Evolutionary conservation across 148 eudicot genomes (phyloP), one percentile per base, ranked within the genome.

Genomic region (Salicornia ramosissima): DNA sequence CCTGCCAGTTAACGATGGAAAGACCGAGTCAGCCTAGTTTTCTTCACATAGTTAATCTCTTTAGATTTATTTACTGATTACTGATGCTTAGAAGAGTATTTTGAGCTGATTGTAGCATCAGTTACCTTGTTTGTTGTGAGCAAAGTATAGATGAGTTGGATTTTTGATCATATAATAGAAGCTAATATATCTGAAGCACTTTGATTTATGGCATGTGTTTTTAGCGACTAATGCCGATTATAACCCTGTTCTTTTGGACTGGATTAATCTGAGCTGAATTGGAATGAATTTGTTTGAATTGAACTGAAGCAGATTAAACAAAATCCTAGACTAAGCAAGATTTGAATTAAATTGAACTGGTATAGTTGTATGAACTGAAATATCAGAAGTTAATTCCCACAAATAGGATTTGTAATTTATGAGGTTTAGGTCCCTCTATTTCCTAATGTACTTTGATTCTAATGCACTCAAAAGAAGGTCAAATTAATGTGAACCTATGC

Each of bases 1-100:
- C 76, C 84, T 88, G 67, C 95, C 94, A 46, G 31, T 59, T 24
- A 68, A 65, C 6, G 88, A 73, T 28, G 84, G 82, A 77, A 83
- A 86, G 78, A 76, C 78, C 31, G 80, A 71, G 71, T 80, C 84
- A 34, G 75, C 83, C 12, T 82, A 82, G 80, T 71, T 49, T 73
- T 34, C 46, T 59, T 71, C 7, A 42, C 56, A 36, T 46, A 51
- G 10, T 60, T 61, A 67, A 67, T 47, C 55, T 6, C 53, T 16
- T 71, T 72, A 78, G 80, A 25, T 55, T 56, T 72, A 36, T 52
- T 61, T 64, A 52, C 63, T 59, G 22, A 46, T 62, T 62, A 50
- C 55, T 42, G 36, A 58, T 78, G 47, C 30, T 49, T 71, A 47
- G 53, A 10, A 43, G 56, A 22, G 16, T 53, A 28, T 77, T 72